A percentile compares a stretch with the other conserved stretches of the same genome.
These are phyloP conservation scores for Pythium coloratum DNA, from an alignment of 352 stramenopile genomes.

Conservation along the genomic window DNA sequence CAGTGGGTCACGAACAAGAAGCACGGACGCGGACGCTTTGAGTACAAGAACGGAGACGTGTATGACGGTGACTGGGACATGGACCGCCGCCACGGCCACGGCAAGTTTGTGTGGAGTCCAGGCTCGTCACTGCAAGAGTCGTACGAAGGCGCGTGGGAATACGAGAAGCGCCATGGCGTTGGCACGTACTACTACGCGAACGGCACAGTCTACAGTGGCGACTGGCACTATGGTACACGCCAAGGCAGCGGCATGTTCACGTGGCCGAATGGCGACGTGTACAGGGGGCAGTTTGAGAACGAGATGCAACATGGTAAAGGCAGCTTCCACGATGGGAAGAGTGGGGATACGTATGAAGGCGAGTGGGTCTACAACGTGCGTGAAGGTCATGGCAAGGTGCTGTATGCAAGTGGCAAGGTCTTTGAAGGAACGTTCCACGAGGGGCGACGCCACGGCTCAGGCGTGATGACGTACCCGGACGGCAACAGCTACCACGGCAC, in stretches of 20 bases:
- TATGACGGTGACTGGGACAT: constrained; percentile 73
- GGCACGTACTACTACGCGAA: constrained; percentile 67
- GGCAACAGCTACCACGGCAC: constrained; percentile 84
- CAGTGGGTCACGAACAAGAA: constrained; percentile 68
- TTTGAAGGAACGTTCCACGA: constrained; percentile 87
- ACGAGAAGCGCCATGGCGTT: constrained; percentile 61
- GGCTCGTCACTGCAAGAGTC: constrained; percentile 55
- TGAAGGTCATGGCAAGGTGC: constrained; percentile 68
- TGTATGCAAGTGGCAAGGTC: constrained; percentile 75
- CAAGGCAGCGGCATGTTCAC: constrained; percentile 77
- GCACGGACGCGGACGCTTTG: constrained; percentile 78
- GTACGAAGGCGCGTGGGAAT: constrained; percentile 76
- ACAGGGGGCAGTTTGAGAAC: constrained; percentile 74
- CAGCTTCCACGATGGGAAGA: constrained; percentile 54
- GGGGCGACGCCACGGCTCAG: constrained; percentile 70
- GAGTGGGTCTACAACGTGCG: constrained; percentile 85
- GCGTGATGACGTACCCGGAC: constrained; percentile 79
- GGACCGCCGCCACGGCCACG: constrained; percentile 56
- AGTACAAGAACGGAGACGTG: constrained; percentile 80
- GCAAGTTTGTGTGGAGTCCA: constrained; percentile 65
- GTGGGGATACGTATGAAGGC: constrained; percentile 66
- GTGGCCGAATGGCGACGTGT: constrained; percentile 87
- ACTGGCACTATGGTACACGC: constrained; percentile 64
- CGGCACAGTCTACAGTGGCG: constrained; percentile 59
- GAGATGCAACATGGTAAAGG: constrained; percentile 83